Evolutionary conservation across 192 early-diverging fungal species (phyloP), one percentile per base, ranked within the genome.

Genomic region (Backusella tuberculispora): DNA sequence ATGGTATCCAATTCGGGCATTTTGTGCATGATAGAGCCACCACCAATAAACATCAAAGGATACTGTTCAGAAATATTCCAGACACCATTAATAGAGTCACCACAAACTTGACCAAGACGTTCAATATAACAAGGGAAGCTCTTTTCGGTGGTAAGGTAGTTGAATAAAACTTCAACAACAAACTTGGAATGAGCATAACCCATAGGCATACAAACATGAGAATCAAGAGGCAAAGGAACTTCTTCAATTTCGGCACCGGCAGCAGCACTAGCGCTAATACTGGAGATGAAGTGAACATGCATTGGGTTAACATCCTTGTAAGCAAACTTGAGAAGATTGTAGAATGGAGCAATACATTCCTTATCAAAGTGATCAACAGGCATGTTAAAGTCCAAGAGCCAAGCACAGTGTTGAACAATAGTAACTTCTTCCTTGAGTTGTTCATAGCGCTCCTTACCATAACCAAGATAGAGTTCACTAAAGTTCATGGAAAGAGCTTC

Each of bases 311-410:
- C 12, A 14, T 47, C 12, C 4, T 65, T 65, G 43, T 73, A 76
- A 12, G 80, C 75, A 14, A 81, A 72, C 9, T 72, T 64, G 53
- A 81, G 67, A 15, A 81, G 24, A 48, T 73, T 66, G 41, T 77
- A 74, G 15, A 81, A 68, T 7, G 76, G 76, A 24, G 21, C 5
- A 29, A 81, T 73, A 60, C 68, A 74, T n/a, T 71, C 75, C 19
- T 74, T 74, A 8, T 76, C 80, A 72, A 65, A 81, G n/a, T 76
- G 71, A 42, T 41, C 47, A 38, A 83, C 72, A 14, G 75, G 64
- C 26, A 77, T 76, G 26, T 80, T 77, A 56, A 83, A 83, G 15
- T 80, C 73, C 8, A 83, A n/a, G 13, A 77, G 45, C 82, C 82
- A 83, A 7, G 82, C 82, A n/a, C 63, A 70, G 42, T 83, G 82